Base-by-base conservation (phyloP, 352 stramenopile genomes). In the Thalassiosira ordinaria region DNA sequence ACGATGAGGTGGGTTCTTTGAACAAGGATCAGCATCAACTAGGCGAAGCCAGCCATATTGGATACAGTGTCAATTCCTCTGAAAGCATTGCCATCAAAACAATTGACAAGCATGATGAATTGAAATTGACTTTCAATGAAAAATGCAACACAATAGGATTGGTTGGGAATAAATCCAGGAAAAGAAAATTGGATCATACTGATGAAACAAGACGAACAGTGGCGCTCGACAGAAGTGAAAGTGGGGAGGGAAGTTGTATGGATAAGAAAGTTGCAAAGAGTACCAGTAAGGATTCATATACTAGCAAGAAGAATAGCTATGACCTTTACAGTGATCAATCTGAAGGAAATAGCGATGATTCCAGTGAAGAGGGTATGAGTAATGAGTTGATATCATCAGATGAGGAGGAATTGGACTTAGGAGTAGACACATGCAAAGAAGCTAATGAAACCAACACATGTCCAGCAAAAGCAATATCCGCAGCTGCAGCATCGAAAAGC, bases 321-420 rank as follows among this genome's bases (percentile, higher is more conserved):
- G 31, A 22, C 33, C 16, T 59, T 22, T 77, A 24, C 68, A 67
- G 11, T 22, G 22, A 53, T 24, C 7, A 52, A 24, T 60, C 22
- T 55, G 24, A 46, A 63, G 47, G 56, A 11, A 49, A 55, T 39
- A 35, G 37, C 29, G 39, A 29, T 11, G 55, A 53, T 69, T 60
- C 27, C 14, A 52, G 29, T 56, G 68, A 60, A 11, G 37, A 44
- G 22, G 26, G 29, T 55, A 62, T 60, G 7, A 69, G 35, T 62
- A 52, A 80, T 46, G 37, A 46, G 37, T 46, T 46, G 14, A 51
- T 35, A 29, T 77, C 24, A 35, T 61, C 27, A 39, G 37, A 76
- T 63, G 24, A 73, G 8, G 63, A 46, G 7, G 37, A 47, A 37
- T 41, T 18, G 31, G 41, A 20, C 41, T 44, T 39, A 6, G 31